Evolutionary conservation across 177 flowering plant genomes (phyloP).

Genomic region (Tripterygium wilfordii): DNA sequence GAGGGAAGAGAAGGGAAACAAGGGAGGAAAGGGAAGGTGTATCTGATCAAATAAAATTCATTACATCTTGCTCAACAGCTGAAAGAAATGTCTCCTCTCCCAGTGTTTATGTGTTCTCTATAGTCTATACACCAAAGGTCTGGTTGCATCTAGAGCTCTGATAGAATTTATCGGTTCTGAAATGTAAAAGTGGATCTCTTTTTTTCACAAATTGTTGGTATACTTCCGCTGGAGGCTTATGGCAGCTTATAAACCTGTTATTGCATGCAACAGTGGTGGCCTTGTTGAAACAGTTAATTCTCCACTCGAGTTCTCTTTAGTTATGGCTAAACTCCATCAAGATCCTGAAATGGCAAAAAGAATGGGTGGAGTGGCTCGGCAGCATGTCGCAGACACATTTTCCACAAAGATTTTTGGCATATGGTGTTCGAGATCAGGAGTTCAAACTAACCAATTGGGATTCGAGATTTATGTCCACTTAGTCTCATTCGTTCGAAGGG

Average conservation of each 20-base stretch:
- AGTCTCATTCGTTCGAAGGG: too few species aligned
- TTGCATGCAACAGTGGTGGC: conserved; percentile 97
- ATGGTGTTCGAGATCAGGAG: too few species aligned
- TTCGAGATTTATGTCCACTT: too few species aligned
- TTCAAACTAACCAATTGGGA: too few species aligned
- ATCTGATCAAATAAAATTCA: conserved; percentile 49
- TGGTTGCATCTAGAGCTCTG: not conserved
- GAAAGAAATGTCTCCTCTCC: conserved; percentile 83
- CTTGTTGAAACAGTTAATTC: conserved; percentile 80
- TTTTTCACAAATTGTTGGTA: conserved; percentile 37
- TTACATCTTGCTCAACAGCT: conserved; percentile 87
- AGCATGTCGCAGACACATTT: conserved; percentile 63
- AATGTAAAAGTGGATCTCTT: too few species aligned
- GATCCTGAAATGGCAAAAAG: conserved; percentile 50
- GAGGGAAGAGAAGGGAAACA: too few species aligned
- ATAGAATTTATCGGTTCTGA: conserved; percentile 1
- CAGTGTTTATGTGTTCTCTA: conserved; percentile 79
- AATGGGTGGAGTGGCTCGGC: conserved; percentile 71
- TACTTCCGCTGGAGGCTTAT: conserved; percentile 97
- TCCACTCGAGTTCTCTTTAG: conserved; percentile 54
- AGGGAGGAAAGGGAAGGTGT: conserved; percentile 77
- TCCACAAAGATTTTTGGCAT: conserved; percentile 74
- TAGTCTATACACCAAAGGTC: conserved; percentile 94
- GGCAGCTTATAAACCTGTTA: conserved; percentile 96
- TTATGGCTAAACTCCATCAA: conserved; percentile 64